Conservation (phyloP, 306 rosid species). For the Dalbergia oliveri region DNA sequence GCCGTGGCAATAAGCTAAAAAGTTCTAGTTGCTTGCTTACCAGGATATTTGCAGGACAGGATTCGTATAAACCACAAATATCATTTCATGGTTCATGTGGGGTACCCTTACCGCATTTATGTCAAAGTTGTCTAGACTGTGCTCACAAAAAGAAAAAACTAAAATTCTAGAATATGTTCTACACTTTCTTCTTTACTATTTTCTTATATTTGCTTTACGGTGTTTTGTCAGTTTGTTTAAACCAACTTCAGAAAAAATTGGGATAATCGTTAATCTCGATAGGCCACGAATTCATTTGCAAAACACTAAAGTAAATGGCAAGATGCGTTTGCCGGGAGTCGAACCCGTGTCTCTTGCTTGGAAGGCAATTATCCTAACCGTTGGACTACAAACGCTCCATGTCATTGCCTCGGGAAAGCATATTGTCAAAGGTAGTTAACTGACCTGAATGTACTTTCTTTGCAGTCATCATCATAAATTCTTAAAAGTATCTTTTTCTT, state of each 20-base stretch:
- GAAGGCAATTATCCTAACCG: conserved; percentile 52
- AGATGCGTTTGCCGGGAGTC: conserved; percentile 14
- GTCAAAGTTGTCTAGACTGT: not conserved
- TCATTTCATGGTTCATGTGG: not conserved
- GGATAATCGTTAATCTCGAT: too few species aligned
- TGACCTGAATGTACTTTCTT: too few species aligned
- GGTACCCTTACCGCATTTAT: not conserved
- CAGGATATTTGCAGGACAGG: conserved; percentile 48
- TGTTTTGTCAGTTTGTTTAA: too few species aligned
- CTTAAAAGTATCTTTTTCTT: too few species aligned
- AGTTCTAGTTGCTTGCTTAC: not conserved
- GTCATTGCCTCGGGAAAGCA: too few species aligned
- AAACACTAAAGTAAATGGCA: too few species aligned
- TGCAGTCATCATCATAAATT: too few species aligned
- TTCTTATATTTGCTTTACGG: not conserved
- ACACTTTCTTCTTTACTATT: not conserved
- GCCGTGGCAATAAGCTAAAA: not conserved
- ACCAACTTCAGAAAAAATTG: too few species aligned
- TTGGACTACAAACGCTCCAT: conserved; percentile 47
- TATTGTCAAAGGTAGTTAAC: too few species aligned
- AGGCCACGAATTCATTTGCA: too few species aligned
- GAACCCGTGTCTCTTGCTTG: conserved; percentile 44
- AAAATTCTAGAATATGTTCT: not conserved
- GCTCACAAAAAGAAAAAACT: not conserved
- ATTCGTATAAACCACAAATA: conserved; percentile 61